Evolutionary conservation across 495 filamentous ascomycete species (phyloP), one percentile per base, ranked within the genome.

Genomic region (Penicillium verhagenii): DNA sequence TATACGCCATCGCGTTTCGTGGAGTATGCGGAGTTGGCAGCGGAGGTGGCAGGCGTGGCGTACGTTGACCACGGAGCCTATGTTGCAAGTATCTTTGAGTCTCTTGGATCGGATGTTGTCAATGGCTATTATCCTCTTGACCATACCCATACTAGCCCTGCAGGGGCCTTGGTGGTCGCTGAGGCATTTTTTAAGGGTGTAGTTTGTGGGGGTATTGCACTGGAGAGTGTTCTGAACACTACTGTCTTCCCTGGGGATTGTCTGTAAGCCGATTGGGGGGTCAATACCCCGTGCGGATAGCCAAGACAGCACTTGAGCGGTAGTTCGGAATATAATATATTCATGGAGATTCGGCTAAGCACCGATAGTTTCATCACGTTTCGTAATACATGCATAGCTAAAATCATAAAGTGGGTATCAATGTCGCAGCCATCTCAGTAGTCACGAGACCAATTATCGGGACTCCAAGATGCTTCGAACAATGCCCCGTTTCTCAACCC

Each of bases 61-160:
- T 88, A 82, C 70, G 79, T 87, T 1, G 84, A 88, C 54, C 86
- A 89, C 57, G 81, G 77, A 29, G 72, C 75, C 43, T 84, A 83
- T 47, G 75, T 79, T 18, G 79, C 77, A 1, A 72, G 74, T 40
- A 75, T 76, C 42, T 88, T 74, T 58, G 54, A 79, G 56, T 60
- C 69, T 40, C 50, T 86, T 57, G 76, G 77, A 4, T 56, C 48
- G 29, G 72, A 76, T 6, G 77, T 68, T 16, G 70, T 73, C 1
- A 73, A 76, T 59, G 69, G 73, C 1, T 80, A 80, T 56, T 89
- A 74, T 62, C 83, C 84, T 0, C 72, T 69, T 24, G 86, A 88
- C 59, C 82, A 88, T 64, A 87, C 84, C 6, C 86, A 88, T 66
- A 87, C 86, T 2, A 84, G 76, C 57, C 68, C 81, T 0, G 70